Conservation (phyloP, 1,284 basidiomycete genomes). For the Ustilago trichophora region DNA sequence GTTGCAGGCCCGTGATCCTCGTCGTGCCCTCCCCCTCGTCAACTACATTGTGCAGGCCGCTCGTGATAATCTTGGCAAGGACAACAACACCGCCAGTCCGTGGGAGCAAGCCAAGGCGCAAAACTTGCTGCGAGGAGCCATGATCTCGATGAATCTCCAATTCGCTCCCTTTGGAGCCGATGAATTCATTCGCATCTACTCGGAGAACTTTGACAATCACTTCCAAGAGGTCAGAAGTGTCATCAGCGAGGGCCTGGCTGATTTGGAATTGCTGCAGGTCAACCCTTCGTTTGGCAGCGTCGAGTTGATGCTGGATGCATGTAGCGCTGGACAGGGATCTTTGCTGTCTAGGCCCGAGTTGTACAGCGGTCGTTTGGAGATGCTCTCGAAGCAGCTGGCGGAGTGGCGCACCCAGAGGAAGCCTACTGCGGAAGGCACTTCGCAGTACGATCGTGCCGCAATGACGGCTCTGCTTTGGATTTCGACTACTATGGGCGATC, state of each 20-base stretch:
- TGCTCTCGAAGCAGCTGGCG: constrained; percentile 60
- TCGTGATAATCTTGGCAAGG: constrained; percentile 44
- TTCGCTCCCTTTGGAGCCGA: constrained; percentile 45
- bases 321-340: constrained; percentile 71
- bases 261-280: constrained; percentile 67
- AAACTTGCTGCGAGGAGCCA: constrained; percentile 69
- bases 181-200: constrained; percentile 59
- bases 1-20: constrained; percentile 81
- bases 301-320: constrained; percentile 74
- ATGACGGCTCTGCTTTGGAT: constrained; percentile 61
- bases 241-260: constrained; percentile 67
- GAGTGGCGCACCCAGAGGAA: constrained; percentile 63
- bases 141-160: constrained; percentile 49
- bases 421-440: constrained; percentile 67
- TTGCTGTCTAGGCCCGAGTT: constrained; percentile 70
- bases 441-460: constrained; percentile 60
- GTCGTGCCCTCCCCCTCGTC: constrained; percentile 79
- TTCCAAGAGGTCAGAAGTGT: constrained; percentile 67
- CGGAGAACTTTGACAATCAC: constrained; percentile 61
- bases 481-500: constrained; percentile 61
- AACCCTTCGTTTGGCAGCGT: constrained; percentile 79
- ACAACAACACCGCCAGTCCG: constrained; percentile 43
- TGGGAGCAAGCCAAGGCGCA: constrained; percentile 68
- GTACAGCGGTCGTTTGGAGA: constrained; percentile 70
- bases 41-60: constrained; percentile 69